Evolutionary conservation across 129 eudicot genomes (phyloP).

Genomic region (Rutidosis leptorrhynchoides): DNA sequence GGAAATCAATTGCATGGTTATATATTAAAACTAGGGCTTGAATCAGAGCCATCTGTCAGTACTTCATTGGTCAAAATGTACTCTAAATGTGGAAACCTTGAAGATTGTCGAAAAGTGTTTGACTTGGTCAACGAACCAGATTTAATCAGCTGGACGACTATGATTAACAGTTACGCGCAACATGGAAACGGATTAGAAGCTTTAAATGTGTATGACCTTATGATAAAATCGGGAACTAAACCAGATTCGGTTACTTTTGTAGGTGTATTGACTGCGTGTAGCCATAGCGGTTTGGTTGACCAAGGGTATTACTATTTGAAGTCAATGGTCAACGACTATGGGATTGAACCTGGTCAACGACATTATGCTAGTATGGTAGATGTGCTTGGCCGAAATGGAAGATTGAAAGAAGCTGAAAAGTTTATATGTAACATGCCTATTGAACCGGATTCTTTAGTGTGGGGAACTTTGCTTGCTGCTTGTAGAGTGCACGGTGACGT

Average conservation of each 20-base stretch:
- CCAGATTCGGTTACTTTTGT: conserved; percentile 79
- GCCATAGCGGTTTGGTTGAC: conserved; percentile 75
- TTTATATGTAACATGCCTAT: conserved; percentile 62
- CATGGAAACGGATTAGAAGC: conserved; percentile 77
- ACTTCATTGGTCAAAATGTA: conserved; percentile 75
- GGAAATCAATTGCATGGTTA: conserved; percentile 51
- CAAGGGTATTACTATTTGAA: conserved; percentile 59
- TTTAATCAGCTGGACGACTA: conserved; percentile 68
- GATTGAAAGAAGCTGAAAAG: conserved; percentile 57
- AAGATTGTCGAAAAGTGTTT: conserved; percentile 52
- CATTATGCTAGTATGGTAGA: conserved; percentile 91
- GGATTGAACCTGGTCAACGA: conserved; percentile 52
- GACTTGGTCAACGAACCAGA: conserved; percentile 51
- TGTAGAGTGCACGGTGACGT: conserved; percentile 73
- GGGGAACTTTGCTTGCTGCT: conserved; percentile 82
- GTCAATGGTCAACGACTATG: conserved; percentile 67
- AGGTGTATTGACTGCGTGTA: conserved; percentile 80
- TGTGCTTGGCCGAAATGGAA: conserved; percentile 74
- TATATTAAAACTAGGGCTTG: conserved; percentile 55
- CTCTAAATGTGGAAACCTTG: conserved; percentile 59
- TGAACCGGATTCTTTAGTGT: conserved; percentile 57
- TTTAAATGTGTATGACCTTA: conserved; percentile 43
- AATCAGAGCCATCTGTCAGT: conserved; percentile 54
- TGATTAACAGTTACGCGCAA: conserved; percentile 68
- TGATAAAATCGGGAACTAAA: conserved; percentile 53